These are phyloP conservation scores for Arachis monticola DNA, from an alignment of 331 rosid genomes.

Conservation along the genomic window DNA sequence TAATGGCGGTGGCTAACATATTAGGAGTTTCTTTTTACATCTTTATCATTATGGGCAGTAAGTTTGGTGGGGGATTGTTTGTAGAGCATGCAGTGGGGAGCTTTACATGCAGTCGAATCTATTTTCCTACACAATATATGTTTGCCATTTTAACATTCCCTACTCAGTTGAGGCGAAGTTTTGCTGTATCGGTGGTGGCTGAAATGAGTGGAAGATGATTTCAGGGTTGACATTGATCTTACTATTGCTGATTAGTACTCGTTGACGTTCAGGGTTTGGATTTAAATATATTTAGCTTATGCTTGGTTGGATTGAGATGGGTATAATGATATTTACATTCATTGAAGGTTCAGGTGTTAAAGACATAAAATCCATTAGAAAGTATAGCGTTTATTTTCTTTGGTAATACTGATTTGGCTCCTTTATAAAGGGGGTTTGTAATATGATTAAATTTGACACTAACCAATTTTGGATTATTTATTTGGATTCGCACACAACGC, in stretches of 20 bases:
- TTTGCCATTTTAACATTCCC: slow-evolving; percentile 45
- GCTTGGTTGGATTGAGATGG: not conserved
- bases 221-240: not conserved
- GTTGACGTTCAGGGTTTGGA: slow-evolving; percentile 13
- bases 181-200: slow-evolving; percentile 54
- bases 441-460: no score
- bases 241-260: not conserved
- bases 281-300: not conserved
- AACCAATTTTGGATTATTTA: no score
- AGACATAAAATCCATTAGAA: not conserved
- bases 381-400: no score
- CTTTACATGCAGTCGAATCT: slow-evolving; percentile 43
- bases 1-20: slow-evolving; percentile 60
- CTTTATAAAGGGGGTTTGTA: no score
- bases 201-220: slow-evolving; percentile 43
- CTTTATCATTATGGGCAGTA: slow-evolving; percentile 46
- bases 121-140: slow-evolving; percentile 50
- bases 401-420: no score
- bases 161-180: slow-evolving; percentile 41
- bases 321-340: not conserved
- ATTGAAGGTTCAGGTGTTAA: not conserved
- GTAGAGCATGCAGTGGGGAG: slow-evolving; percentile 55
- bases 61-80: slow-evolving; percentile 52
- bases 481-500: no score
- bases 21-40: slow-evolving; percentile 51